Conservation (phyloP, 208 protist species). For the Wallacemonas sp. region DNA sequence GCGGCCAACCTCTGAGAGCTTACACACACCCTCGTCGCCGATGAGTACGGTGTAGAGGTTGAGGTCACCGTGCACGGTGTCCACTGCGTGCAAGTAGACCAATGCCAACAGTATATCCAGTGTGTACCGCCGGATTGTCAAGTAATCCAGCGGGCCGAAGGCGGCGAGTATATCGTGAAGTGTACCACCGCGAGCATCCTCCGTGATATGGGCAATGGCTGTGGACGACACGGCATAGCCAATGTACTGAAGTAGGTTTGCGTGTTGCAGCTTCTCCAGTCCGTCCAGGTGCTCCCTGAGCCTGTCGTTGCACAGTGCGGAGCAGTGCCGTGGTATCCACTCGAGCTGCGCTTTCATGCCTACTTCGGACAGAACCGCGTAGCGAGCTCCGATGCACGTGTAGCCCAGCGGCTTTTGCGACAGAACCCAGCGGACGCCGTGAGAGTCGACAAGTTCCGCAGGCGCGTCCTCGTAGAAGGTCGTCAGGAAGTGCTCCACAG, state of each 20-base stretch:
- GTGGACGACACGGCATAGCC: constrained; percentile 20
- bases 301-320: constrained; percentile 22
- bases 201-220: constrained; percentile 48
- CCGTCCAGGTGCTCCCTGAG: constrained; percentile 30
- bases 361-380: constrained; percentile 38
- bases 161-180: constrained; percentile 32
- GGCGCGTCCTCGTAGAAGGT: background rate
- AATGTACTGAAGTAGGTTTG: constrained; percentile 52
- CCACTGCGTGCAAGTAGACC: constrained; percentile 44
- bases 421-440: constrained; percentile 26
- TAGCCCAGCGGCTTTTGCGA: constrained; percentile 30
- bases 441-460: constrained; percentile 21
- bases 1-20: constrained; percentile 48
- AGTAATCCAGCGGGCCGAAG: constrained; percentile 33
- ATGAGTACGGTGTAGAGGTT: constrained; percentile 65
- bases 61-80: constrained; percentile 59
- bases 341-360: constrained; percentile 50
- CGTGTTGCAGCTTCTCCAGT: constrained; percentile 32
- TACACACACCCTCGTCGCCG: constrained; percentile 51
- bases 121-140: constrained; percentile 38
- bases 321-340: constrained; percentile 31
- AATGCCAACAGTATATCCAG: constrained; percentile 43
- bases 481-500: background rate
- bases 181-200: constrained; percentile 56
- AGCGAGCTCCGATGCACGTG: constrained; percentile 34